A percentile compares a stretch with the other conserved stretches of the same genome.
Conservation (phyloP, 2,329 filamentous ascomycete species). For the Sordariomycetes sp. region DNA sequence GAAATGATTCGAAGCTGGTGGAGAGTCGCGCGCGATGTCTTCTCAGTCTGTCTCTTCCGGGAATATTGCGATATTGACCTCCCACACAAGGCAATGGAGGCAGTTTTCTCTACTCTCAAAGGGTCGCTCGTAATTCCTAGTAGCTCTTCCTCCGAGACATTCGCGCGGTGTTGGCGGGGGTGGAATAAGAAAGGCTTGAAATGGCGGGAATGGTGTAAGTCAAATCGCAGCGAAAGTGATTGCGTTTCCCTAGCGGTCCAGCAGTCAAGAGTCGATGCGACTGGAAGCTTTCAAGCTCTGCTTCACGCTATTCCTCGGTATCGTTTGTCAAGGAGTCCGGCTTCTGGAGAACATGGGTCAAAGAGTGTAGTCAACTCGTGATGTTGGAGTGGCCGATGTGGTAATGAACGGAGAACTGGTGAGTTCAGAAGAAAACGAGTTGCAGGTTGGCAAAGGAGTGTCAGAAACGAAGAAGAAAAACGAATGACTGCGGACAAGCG, state of each 20-base stretch:
- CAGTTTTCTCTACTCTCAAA: neutral
- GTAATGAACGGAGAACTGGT: neutral
- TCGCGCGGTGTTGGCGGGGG: neutral
- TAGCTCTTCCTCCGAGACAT: neutral
- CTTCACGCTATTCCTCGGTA: neutral
- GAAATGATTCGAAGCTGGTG: no score
- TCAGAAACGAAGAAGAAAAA: constrained; percentile 1
- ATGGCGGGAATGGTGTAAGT: neutral
- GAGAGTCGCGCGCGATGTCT: no score
- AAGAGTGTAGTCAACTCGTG: constrained; percentile 5
- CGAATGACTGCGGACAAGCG: constrained; percentile 1
- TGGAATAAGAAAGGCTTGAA: neutral
- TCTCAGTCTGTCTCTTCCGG: no score
- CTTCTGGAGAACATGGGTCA: neutral
- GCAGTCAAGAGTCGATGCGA: neutral
- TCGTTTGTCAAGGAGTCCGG: neutral
- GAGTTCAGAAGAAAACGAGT: neutral
- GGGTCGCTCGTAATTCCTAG: neutral
- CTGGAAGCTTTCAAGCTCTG: neutral
- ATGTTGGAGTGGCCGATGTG: neutral
- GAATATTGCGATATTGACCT: no score
- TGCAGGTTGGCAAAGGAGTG: neutral
- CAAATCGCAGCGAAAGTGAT: neutral
- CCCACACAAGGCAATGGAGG: no score
- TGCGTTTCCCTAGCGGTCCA: neutral